Evolutionary conservation across 2,329 filamentous ascomycete genomes (phyloP).

Genomic region (Grosmannia huntii): DNA sequence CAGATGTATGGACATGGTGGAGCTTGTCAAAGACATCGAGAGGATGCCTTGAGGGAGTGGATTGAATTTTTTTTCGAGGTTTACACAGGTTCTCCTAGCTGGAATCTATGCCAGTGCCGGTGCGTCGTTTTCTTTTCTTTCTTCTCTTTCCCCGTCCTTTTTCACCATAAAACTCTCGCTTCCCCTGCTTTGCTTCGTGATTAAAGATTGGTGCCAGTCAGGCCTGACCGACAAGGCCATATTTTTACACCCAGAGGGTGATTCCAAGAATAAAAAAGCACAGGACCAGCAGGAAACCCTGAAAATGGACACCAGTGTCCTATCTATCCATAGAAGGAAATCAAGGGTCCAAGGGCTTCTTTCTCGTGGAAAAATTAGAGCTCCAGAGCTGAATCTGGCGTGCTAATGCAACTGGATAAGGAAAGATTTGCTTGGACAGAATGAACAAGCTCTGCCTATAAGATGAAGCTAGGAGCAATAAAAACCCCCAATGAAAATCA

Average conservation of each 20-base stretch:
- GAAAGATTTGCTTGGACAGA: not conserved
- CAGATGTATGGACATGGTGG: not conserved
- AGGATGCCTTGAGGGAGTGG: not conserved
- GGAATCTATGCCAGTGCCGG: not conserved
- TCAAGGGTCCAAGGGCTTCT: not conserved
- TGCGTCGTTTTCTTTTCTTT: not conserved
- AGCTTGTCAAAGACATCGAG: constrained; percentile 3
- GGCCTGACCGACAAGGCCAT: constrained; percentile 9
- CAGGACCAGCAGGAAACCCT: not conserved
- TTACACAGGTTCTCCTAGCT: not conserved
- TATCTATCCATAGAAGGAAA: not conserved
- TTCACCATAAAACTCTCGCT: not conserved
- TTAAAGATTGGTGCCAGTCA: constrained; percentile 5
- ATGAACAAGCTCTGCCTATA: not conserved
- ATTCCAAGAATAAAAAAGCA: not conserved
- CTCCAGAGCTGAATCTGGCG: not conserved
- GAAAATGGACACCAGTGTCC: not conserved
- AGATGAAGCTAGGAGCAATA: not conserved
- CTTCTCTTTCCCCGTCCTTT: not conserved
- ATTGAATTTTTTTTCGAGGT: not conserved
- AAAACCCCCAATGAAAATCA: not conserved
- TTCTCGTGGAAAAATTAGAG: not conserved
- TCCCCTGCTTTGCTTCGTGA: not conserved
- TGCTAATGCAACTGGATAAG: not conserved
- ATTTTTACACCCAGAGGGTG: constrained; percentile 1